These are phyloP conservation scores for Kingdonia uniflora DNA, from an alignment of 164 flowering plant genomes.

Conservation along the genomic window DNA sequence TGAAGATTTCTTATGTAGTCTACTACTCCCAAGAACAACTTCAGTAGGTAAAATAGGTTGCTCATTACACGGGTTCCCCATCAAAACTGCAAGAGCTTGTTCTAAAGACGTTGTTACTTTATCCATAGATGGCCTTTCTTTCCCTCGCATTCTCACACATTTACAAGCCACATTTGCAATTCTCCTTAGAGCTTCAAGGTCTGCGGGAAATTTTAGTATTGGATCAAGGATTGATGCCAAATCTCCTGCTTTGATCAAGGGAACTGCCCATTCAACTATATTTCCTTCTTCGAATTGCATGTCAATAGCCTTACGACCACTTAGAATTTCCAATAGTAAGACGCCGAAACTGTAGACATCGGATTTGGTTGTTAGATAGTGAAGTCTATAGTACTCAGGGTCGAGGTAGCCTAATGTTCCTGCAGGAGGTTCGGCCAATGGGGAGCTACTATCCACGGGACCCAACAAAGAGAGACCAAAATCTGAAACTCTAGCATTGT, in stretches of 20 bases:
- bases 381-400: conserved; percentile 90
- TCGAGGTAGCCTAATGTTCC: conserved; percentile 95
- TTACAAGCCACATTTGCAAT: conserved; percentile 76
- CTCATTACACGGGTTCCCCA: conserved; percentile 81
- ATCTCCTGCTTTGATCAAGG: conserved; percentile 66
- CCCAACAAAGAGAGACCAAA: conserved; percentile 93
- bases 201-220: conserved; percentile 47
- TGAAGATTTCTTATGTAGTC: conserved; percentile 85
- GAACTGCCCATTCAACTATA: conserved; percentile 98
- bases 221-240: conserved; percentile 62
- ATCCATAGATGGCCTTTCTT: conserved; percentile 97
- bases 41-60: conserved; percentile 91
- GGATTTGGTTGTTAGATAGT: conserved; percentile 87
- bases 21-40: conserved; percentile 80
- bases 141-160: conserved; percentile 94
- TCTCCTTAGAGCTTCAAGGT: conserved; percentile 58
- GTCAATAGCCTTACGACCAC: conserved; percentile 87
- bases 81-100: conserved; percentile 66
- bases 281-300: conserved; percentile 88
- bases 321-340: conserved; percentile 70
- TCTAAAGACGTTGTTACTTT: conserved; percentile 86
- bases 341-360: conserved; percentile 97
- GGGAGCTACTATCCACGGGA: conserved; percentile 79
- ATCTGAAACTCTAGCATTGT: conserved; percentile 90
- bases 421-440: conserved; percentile 85